Conservation (phyloP, 805 yeast species). For the Candida railenensis region DNA sequence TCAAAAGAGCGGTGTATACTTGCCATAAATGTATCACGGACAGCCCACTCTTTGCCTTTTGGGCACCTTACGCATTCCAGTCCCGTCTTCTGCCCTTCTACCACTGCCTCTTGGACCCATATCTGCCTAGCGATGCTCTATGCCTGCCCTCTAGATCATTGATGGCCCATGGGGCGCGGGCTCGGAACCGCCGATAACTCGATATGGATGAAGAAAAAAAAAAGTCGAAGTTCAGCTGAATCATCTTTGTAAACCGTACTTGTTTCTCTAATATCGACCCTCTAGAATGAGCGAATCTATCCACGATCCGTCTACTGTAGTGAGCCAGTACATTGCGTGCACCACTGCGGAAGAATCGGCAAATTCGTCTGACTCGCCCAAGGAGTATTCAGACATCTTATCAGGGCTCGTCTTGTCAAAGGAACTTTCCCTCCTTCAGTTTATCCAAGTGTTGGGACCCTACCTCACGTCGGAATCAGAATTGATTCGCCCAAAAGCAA, state of each 20-base stretch:
- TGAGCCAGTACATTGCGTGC: conserved; percentile 37
- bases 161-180: too few relatives aligned
- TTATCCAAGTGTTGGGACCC: conserved; percentile 61
- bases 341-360: conserved; percentile 17
- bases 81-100: too few relatives aligned
- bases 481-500: conserved; percentile 45
- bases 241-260: too few relatives aligned
- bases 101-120: too few relatives aligned
- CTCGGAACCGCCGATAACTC: not conserved
- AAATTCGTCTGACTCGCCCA: conserved; percentile 16
- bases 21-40: too few relatives aligned
- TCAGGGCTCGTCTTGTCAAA: conserved; percentile 19
- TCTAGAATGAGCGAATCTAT: not conserved
- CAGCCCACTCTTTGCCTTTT: too few relatives aligned
- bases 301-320: conserved; percentile 24
- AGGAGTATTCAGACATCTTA: conserved; percentile 19
- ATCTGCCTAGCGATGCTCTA: too few relatives aligned
- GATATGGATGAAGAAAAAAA: not conserved
- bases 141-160: too few relatives aligned
- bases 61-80: too few relatives aligned
- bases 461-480: conserved; percentile 61
- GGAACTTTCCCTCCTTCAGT: conserved; percentile 43
- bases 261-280: not conserved
- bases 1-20: not conserved
- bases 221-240: too few relatives aligned